Evolutionary conservation across 768 basidiomycete genomes (phyloP).

Genomic region (Obba rivulosa): DNA sequence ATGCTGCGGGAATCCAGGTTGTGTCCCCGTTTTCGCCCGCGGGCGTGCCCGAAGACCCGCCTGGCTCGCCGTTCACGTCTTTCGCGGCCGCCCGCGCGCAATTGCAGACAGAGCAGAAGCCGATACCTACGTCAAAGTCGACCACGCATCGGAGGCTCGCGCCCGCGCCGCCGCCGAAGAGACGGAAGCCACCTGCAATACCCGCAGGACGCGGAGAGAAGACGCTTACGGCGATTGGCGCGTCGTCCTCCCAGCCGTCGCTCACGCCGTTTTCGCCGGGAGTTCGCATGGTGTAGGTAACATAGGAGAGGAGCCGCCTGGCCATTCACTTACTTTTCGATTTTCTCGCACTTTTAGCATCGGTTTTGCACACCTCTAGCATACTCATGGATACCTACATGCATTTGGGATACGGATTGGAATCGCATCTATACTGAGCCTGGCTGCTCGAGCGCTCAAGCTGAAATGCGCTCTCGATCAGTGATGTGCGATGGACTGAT

Average conservation of each 20-base stretch:
- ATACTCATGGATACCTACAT: background rate
- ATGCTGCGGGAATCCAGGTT: conserved; percentile 17
- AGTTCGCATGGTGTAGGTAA: too few species aligned
- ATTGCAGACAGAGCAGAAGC: conserved; percentile 1
- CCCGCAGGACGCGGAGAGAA: conserved; percentile 41
- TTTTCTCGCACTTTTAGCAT: background rate
- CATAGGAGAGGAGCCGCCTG: too few species aligned
- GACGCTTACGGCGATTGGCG: conserved; percentile 57
- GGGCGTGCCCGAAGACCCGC: conserved; percentile 2
- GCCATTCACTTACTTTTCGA: background rate
- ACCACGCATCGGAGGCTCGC: conserved; percentile 35
- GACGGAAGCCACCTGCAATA: conserved; percentile 69
- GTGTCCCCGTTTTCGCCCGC: conserved; percentile 24
- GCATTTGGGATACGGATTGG: background rate
- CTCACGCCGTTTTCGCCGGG: background rate
- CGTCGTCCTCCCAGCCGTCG: conserved; percentile 22
- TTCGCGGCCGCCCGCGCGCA: conserved; percentile 9
- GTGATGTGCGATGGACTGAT: too few species aligned
- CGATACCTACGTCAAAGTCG: conserved; percentile 8
- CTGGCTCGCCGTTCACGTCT: conserved; percentile 8
- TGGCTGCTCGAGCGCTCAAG: too few species aligned
- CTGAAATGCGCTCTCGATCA: too few species aligned
- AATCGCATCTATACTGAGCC: background rate
- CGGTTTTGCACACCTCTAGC: background rate
- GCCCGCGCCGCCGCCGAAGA: conserved; percentile 63